Evolutionary conservation across 2,329 filamentous ascomycete genomes (phyloP), one percentile per base, ranked within the genome.

Genomic region (Ascochyta koolunga): DNA sequence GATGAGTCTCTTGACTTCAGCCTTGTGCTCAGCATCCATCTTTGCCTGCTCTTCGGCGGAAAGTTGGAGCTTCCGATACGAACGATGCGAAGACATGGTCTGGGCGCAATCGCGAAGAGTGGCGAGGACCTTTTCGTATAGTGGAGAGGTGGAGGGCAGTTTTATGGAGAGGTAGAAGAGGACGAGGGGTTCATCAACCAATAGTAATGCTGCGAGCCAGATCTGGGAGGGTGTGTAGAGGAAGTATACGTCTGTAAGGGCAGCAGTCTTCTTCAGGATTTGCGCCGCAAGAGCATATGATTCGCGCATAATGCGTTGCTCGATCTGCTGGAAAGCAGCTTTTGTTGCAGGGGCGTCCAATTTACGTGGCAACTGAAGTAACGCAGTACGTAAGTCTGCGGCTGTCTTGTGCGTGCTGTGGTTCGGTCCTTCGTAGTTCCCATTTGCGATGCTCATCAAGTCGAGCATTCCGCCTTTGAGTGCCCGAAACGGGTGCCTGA

Each of bases 221-320:
- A 98, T 96, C 74, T 99, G 95, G 21, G 90, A 89, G 0, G 95
- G 95, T 0, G 93, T 93, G 77, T 90, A 98, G 75, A 96, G 89
- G 77, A 98, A 97, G 78, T 98, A 98, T n/a, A 86, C 92, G 67
- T 99, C 95, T 22, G 93, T 96, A 57, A 97, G 83, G 44, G 96
- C 79, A 0, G 92, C 90, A 52, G 90, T 89, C 49, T 87, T 89
- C 35, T 79, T 77, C 21, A 77, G 64, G 3, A 67, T 70, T 13
- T 69, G 54, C 36, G 89, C 84, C 0, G 93, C 89, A 46, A 82
- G 83, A n/a, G 80, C 80, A 69, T 96, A 92, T 0, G 91, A 91
- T 10, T 80, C 80, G 5, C 15, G 16, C 24, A 78, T 78, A 44
- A 86, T 79, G 18, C 85, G 79, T 51, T 80, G 70, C 19, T 71